Evolutionary conservation across 2,329 filamentous ascomycete species (phyloP), one percentile per base, ranked within the genome.

Genomic region (Cladobotryum protrusum): DNA sequence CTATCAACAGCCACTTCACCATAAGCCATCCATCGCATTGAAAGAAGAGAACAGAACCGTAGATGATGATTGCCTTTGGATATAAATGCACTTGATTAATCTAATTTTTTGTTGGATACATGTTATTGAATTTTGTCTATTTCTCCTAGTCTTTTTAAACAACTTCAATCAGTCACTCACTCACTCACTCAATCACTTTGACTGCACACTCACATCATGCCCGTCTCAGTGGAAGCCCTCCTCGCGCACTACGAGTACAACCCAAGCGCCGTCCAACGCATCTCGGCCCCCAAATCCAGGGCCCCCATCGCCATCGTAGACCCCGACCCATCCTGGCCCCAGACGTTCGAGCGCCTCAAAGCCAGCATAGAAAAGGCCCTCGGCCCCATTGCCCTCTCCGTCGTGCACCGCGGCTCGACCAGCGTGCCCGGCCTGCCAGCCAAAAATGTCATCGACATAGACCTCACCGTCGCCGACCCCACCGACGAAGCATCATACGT

Each of bases 361-460:
- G 48, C 58, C 3, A 63, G 63, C 43, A 71, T 75, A 43, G 39
- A 56, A 14, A 52, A 55, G 1, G 70, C 68, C 1, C 61, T 74
- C 4, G 67, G 64, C n/a, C 40, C 57, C 17, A 54, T 68, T 4
- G 53, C 66, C n/a, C 29, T 73, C 5, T 57, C 61, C 18, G 61
- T 79, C 46, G 55, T 63, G 15, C 76, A 79, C 56, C 65, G 72
- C 32, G 77, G 77, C 20, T 78, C 74, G 12, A 79, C 77, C 24
- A 73, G 72, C 45, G 65, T 80, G 6, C 72, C 73, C 0, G 63
- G 61, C 7, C 67, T 80, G 3, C 65, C 72, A 0, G 76, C 77
- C 42, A 79, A 80, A 61, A 64, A 67, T 29, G 62, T 78, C 43
- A 74, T 80, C 43, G 77, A 80, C 57, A 67, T 80, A 24, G 77